Conservation (phyloP, 2,329 filamentous ascomycete genomes). For the Penicillium sp. region DNA sequence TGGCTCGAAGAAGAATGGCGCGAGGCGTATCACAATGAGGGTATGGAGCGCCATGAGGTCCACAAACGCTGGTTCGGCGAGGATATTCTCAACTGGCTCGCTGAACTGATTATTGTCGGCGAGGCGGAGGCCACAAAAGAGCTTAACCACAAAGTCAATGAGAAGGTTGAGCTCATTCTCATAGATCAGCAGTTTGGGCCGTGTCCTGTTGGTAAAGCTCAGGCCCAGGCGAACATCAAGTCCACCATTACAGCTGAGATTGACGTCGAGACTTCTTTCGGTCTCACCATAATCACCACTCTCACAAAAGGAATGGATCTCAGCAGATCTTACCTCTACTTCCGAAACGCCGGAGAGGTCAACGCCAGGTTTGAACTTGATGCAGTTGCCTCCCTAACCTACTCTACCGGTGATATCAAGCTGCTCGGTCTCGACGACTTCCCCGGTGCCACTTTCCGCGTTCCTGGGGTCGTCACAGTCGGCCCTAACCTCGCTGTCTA, state of each 20-base stretch:
- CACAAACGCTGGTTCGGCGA: conserved; percentile 42
- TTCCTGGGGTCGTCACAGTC: conserved; percentile 12
- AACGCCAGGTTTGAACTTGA: conserved; percentile 10
- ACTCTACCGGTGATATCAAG: conserved; percentile 11
- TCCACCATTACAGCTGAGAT: conserved; percentile 4
- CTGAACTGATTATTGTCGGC: conserved; percentile 1
- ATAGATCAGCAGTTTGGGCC: conserved; percentile 14
- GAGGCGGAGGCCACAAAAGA: conserved; percentile 7
- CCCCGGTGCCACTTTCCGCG: conserved; percentile 13
- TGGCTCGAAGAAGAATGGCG: conserved; percentile 45
- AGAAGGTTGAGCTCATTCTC: conserved; percentile 6
- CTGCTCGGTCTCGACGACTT: conserved; percentile 13
- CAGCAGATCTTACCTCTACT: conserved; percentile 14
- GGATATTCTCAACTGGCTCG: conserved; percentile 33
- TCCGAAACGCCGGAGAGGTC: conserved; percentile 10
- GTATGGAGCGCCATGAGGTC: conserved; percentile 28
- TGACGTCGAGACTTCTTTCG: conserved; percentile 10
- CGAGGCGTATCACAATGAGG: conserved; percentile 32
- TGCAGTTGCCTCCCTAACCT: conserved; percentile 8
- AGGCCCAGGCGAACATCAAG: conserved; percentile 10
- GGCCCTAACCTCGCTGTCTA: conserved; percentile 29
- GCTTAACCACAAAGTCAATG: conserved; percentile 8
- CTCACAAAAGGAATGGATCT: conserved; percentile 10
- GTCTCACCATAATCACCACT: conserved; percentile 11
- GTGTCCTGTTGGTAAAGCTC: conserved; percentile 5